Evolutionary conservation across 352 stramenopile genomes (phyloP).

Genomic region (Globisporangium camurandrum): DNA sequence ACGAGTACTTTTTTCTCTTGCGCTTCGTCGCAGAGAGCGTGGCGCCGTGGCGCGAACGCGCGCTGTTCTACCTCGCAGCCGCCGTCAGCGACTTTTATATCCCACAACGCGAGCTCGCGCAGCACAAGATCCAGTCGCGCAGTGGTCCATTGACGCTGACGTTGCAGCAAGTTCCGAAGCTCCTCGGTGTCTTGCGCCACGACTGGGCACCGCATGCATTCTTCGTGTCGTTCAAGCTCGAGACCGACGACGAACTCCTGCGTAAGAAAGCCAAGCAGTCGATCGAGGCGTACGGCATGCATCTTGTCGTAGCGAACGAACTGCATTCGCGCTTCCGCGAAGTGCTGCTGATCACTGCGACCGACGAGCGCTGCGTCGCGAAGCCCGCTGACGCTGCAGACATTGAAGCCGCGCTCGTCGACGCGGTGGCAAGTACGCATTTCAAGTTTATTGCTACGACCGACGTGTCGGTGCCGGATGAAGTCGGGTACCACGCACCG

Average conservation of each 20-base stretch:
- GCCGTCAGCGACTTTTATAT: conserved; percentile 99
- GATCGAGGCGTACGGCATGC: conserved; percentile 93
- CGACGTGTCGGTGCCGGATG: conserved; percentile 49
- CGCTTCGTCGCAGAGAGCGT: conserved; percentile 67
- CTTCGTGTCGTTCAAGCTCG: conserved; percentile 98
- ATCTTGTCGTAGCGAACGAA: conserved; percentile 97
- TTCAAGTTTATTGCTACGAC: conserved; percentile 66
- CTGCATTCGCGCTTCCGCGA: conserved; percentile 92
- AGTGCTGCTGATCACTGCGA: conserved; percentile 68
- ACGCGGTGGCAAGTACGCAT: conserved; percentile 56
- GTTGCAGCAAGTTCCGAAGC: conserved; percentile 94
- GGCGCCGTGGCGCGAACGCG: conserved; percentile 46
- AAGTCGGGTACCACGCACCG: conserved; percentile 31
- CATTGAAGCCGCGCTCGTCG: conserved; percentile 56
- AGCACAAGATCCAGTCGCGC: conserved; percentile 97
- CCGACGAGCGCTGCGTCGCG: conserved; percentile 42
- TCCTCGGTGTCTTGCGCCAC: conserved; percentile 86
- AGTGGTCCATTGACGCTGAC: conserved; percentile 67
- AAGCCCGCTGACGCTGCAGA: conserved; percentile 52
- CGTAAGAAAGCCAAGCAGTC: conserved; percentile 88
- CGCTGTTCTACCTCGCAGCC: conserved; percentile 94
- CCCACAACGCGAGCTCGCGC: conserved; percentile 72
- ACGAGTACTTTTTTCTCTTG: conserved; percentile 95
- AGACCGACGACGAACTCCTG: conserved; percentile 95
- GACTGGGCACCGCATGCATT: conserved; percentile 94